Conservation (phyloP, 1,284 basidiomycete genomes). For the Malassezia japonica region DNA sequence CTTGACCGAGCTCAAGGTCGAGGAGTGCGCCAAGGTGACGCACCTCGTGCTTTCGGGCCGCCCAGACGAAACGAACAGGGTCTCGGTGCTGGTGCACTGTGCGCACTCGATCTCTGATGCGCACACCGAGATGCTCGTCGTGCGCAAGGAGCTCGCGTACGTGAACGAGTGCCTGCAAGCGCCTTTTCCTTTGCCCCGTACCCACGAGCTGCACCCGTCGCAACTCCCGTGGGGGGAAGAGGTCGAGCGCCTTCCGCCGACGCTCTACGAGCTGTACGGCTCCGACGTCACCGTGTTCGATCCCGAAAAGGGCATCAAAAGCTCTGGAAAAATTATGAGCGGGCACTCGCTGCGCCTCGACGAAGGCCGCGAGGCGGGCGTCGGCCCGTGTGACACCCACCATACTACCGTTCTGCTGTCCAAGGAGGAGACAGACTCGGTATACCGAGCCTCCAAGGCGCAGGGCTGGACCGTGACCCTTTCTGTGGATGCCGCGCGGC, state of each 20-base stretch:
- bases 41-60: slow-evolving; percentile 2
- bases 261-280: slow-evolving; percentile 11
- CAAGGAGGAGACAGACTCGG: slow-evolving; percentile 4
- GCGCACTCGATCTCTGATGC: slow-evolving; percentile 17
- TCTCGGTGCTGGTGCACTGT: slow-evolving; percentile 7
- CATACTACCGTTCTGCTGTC: slow-evolving; percentile 1
- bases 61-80: neutral
- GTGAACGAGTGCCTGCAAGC: neutral
- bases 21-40: neutral
- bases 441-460: slow-evolving; percentile 1
- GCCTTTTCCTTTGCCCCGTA: neutral
- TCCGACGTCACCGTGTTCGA: slow-evolving; percentile 4
- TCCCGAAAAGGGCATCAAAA: neutral
- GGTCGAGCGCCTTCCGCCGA: neutral
- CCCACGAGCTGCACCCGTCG: slow-evolving; percentile 5
- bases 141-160: slow-evolving; percentile 3
- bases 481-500: slow-evolving; percentile 15
- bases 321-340: neutral
- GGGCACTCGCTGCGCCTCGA: slow-evolving; percentile 6
- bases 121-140: neutral
- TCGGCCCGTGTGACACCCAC: neutral
- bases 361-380: neutral
- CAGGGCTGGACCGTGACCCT: slow-evolving; percentile 15
- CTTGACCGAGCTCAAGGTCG: neutral
- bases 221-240: slow-evolving; percentile 11